Base-by-base conservation (phyloP, 1,139 yeast species). In the Lodderomyces theae region DNA sequence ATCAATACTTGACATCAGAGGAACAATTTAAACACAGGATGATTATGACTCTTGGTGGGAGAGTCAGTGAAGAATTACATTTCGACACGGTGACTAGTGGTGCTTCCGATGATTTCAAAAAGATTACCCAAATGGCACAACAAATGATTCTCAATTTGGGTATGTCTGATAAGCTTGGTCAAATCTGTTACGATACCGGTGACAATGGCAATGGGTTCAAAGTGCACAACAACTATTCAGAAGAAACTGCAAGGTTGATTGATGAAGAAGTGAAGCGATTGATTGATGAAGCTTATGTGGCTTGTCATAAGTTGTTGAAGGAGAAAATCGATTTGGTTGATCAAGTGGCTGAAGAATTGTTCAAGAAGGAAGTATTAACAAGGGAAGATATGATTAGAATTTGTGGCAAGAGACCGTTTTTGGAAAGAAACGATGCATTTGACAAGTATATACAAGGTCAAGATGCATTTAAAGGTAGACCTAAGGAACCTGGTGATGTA, bases 21-120 rank as follows among this genome's bases (percentile, higher is more conserved):
- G 82, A 80, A 49, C 89, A 85, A 54, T 73, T 81, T 49, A 67
- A 64, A 48, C 88, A 85, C 58, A 71, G 88, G 52, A 83, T 85
- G 85, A 80, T 85, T 28, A 85, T 85, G 92, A 76, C 90, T 1
- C 62, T 85, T 24, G 94, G 89, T 45, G 94, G 94, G 15, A 71
- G 94, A 57, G 89, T 85, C 12, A 77, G 85, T 38, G 94, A 85
- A 60, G 92, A 84, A 54, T 58, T 85, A 37, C 86, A 84, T 59
- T 85, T 85, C 53, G 74, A 75, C 37, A 79, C 86, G n/a, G 87
- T 85, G 1, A 84, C 92, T 5, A 79, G 86, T 51, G 94, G 92
- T 41, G 94, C 89, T 0, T 79, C 84, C 16, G 92, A 85, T 58
- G 94, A 85, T 61, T 82, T 85, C 63, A 84, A 83, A 58, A 84